Conservation (phyloP, 441 rosid species). For the Populus hybrid region DNA sequence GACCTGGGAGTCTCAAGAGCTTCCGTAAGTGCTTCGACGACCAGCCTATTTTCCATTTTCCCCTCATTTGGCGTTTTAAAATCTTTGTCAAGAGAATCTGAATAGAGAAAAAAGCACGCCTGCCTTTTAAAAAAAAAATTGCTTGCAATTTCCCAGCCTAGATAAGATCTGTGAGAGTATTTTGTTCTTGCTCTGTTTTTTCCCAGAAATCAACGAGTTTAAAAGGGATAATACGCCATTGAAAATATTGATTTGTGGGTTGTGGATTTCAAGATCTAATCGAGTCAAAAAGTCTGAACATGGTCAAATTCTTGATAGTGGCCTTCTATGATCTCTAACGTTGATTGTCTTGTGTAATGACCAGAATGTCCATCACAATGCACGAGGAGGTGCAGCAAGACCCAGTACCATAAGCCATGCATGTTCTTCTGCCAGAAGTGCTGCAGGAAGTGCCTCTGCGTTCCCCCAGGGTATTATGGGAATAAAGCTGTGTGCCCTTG, state of each 20-base stretch:
- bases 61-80: neutral
- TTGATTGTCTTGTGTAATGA: conserved; percentile 11
- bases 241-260: neutral
- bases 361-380: conserved; percentile 75
- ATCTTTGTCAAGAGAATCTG: neutral
- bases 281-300: neutral
- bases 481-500: conserved; percentile 77
- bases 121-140: neutral
- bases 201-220: neutral
- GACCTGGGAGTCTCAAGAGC: conserved; percentile 57
- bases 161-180: neutral
- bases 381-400: conserved; percentile 60
- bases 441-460: conserved; percentile 79
- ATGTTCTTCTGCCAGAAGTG: conserved; percentile 80
- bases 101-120: neutral
- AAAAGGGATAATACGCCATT: neutral
- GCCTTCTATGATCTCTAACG: neutral
- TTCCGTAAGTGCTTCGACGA: conserved; percentile 37
- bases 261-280: neutral
- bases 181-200: too few relatives aligned
- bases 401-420: conserved; percentile 82
- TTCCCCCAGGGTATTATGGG: conserved; percentile 84
- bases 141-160: neutral
- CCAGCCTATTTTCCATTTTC: neutral
- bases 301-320: conserved; percentile 15